phyloP scores from a whole-genome alignment of 164 flowering plant species.

The Piper betle region DNA sequence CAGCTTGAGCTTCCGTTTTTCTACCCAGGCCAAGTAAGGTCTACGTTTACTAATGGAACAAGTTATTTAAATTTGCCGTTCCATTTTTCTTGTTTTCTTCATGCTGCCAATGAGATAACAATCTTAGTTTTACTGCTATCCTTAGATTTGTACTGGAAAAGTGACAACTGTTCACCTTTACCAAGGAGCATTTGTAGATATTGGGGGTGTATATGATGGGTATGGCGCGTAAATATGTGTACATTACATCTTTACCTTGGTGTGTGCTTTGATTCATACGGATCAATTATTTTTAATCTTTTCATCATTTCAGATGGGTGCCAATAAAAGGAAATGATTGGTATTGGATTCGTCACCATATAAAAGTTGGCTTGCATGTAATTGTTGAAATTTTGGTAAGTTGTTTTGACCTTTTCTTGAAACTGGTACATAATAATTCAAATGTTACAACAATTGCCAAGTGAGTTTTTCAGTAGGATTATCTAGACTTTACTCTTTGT shows the following conservation, averaged over 20 bases:
- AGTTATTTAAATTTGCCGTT: not conserved
- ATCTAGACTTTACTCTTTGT: no score
- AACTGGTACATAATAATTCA: not conserved
- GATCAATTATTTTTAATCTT: not conserved
- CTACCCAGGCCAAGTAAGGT: constrained; percentile 90
- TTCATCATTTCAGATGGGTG: constrained; percentile 78
- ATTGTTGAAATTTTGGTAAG: constrained; percentile 91
- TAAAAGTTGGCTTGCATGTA: constrained; percentile 88
- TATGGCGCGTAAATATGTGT: constrained; percentile 15
- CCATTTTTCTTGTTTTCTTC: not conserved
- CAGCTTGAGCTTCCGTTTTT: constrained; percentile 97
- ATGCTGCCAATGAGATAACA: no score
- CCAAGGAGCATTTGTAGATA: constrained; percentile 97
- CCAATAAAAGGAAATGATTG: constrained; percentile 93
- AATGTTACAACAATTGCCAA: not conserved
- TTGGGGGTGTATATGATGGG: constrained; percentile 98
- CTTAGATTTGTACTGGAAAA: constrained; percentile 69
- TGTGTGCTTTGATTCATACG: not conserved
- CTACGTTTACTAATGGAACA: not conserved
- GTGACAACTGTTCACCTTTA: constrained; percentile 47
- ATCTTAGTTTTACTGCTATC: constrained; percentile 1
- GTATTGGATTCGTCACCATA: constrained; percentile 97
- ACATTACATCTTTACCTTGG: not conserved
- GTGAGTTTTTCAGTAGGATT: not conserved
- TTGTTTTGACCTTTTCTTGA: not conserved